phyloP scores from a whole-genome alignment of 2,329 filamentous ascomycete genomes.

The Cercospora beticola region DNA sequence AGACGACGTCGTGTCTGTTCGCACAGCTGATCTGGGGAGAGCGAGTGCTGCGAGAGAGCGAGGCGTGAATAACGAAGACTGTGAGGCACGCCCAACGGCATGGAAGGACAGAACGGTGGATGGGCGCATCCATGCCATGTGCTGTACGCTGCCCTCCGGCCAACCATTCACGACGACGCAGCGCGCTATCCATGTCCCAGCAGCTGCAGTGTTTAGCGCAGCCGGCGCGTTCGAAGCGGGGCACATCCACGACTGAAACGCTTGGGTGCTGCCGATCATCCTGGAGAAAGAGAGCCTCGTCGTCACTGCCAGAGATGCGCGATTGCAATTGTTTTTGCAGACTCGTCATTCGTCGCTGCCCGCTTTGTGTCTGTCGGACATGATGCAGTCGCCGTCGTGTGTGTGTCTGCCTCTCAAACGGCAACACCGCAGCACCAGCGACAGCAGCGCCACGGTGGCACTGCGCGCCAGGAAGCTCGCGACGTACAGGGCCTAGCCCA shows the following conservation, averaged over 20 bases:
- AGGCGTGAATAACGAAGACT: not conserved
- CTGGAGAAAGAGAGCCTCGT: slow-evolving; percentile 1
- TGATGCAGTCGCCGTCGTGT: not conserved
- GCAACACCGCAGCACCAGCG: not conserved
- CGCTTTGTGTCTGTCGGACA: not conserved
- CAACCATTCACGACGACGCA: not conserved
- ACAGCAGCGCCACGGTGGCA: slow-evolving; percentile 6
- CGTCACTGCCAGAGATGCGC: not conserved
- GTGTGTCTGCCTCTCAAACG: not conserved
- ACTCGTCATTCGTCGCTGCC: not conserved
- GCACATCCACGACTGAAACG: not conserved
- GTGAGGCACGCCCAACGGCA: not conserved
- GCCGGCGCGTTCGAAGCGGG: not conserved
- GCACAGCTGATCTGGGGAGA: not conserved
- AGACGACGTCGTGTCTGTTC: not conserved
- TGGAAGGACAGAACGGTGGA: not conserved
- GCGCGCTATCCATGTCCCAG: not conserved
- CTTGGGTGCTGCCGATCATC: slow-evolving; percentile 2
- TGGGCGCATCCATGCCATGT: not conserved
- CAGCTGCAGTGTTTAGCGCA: not conserved
- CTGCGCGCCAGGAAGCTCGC: not conserved
- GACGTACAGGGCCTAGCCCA: not conserved
- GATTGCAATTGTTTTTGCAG: not conserved
- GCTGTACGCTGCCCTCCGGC: not conserved
- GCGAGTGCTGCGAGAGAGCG: not conserved